Percentiles rank a stretch among this genome's conserved stretches.
Conservation (phyloP, 2,329 filamentous ascomycete genomes). For the Hypoxylon rubiginosum region DNA sequence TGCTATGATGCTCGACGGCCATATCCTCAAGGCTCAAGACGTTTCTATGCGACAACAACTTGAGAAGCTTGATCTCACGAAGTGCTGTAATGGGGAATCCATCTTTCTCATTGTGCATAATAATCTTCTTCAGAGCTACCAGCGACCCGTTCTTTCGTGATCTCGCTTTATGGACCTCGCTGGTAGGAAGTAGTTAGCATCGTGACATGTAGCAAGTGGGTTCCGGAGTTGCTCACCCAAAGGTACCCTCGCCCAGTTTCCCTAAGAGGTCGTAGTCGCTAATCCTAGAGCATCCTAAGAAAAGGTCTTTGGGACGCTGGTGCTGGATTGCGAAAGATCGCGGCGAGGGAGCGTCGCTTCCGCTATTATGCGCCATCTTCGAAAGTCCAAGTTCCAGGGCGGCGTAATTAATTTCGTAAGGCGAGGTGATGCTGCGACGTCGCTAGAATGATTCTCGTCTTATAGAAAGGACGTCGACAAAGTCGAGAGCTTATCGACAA, state of each 20-base stretch:
- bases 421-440: constrained; percentile 13
- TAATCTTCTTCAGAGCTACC: constrained; percentile 96
- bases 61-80: constrained; percentile 96
- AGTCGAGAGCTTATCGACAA: constrained; percentile 15
- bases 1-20: constrained; percentile 81
- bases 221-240: constrained; percentile 73
- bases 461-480: constrained; percentile 3
- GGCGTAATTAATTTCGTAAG: not conserved
- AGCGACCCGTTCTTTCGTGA: constrained; percentile 80
- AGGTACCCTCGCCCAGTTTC: constrained; percentile 95
- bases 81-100: constrained; percentile 99
- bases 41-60: constrained; percentile 92
- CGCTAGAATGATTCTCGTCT: constrained; percentile 6
- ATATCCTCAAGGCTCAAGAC: constrained; percentile 92
- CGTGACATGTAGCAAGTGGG: constrained; percentile 19
- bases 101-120: constrained; percentile 99
- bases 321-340: constrained; percentile 69
- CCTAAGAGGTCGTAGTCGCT: constrained; percentile 82
- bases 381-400: not conserved
- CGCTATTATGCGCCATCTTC: constrained; percentile 31
- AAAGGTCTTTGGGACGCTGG: constrained; percentile 70
- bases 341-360: constrained; percentile 62
- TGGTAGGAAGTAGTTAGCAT: constrained; percentile 50
- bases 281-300: constrained; percentile 87
- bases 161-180: constrained; percentile 91